A percentile compares a stretch with the other conserved stretches of the same genome.
Conservation (phyloP, 2,329 filamentous ascomycete species). For the Colletotrichum simmondsii region DNA sequence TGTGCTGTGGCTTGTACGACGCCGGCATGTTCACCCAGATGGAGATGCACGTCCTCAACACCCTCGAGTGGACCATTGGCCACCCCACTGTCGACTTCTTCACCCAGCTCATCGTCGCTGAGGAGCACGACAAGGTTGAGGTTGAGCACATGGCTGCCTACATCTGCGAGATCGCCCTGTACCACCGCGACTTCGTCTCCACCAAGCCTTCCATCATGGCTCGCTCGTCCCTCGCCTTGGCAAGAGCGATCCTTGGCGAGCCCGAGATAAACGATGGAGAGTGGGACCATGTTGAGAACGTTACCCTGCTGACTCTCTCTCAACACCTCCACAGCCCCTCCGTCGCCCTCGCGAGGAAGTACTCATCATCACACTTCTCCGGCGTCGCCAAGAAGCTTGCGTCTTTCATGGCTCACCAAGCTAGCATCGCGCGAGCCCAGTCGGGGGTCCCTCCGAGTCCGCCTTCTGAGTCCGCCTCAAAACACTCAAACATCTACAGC, state of each 20-base stretch:
- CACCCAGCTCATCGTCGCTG: slow-evolving; percentile 85
- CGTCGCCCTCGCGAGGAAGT: slow-evolving; percentile 68
- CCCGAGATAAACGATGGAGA: slow-evolving; percentile 80
- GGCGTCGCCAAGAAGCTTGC: slow-evolving; percentile 65
- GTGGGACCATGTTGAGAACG: slow-evolving; percentile 79
- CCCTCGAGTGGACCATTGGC: slow-evolving; percentile 94
- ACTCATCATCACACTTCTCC: slow-evolving; percentile 64
- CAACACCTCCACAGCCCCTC: slow-evolving; percentile 70
- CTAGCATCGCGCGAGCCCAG: slow-evolving; percentile 62
- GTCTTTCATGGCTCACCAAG: slow-evolving; percentile 70
- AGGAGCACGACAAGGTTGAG: slow-evolving; percentile 82
- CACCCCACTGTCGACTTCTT: slow-evolving; percentile 97
- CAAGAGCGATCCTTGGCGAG: slow-evolving; percentile 85
- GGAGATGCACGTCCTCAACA: slow-evolving; percentile 99
- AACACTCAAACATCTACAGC: slow-evolving; percentile 73
- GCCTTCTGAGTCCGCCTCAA: slow-evolving; percentile 61
- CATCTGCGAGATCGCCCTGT: slow-evolving; percentile 93
- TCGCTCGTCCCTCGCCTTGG: slow-evolving; percentile 84
- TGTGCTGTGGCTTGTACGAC: slow-evolving; percentile 99
- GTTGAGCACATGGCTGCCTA: slow-evolving; percentile 96
- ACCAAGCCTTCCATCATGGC: slow-evolving; percentile 92
- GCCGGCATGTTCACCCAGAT: slow-evolving; percentile 99
- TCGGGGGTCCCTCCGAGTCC: slow-evolving; percentile 68
- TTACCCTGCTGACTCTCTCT: slow-evolving; percentile 70
- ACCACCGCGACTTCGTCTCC: slow-evolving; percentile 97